Percentiles rank a stretch among this genome's conserved stretches.
Conservation (phyloP, 2,329 filamentous ascomycete genomes). For the Verticillium zaregamsianum region DNA sequence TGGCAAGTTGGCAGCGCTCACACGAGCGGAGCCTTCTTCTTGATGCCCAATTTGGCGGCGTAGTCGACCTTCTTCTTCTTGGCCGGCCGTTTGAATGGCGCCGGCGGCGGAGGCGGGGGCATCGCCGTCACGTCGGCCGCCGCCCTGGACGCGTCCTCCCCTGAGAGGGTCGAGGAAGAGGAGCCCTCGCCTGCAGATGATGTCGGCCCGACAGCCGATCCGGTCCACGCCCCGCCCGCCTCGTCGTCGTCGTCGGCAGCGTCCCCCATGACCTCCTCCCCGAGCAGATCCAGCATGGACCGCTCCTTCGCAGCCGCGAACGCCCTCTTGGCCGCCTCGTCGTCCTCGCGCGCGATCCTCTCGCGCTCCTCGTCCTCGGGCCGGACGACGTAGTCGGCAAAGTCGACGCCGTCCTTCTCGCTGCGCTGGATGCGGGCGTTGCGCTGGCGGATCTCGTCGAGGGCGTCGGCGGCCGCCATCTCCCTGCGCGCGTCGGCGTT, state of each 20-base stretch:
- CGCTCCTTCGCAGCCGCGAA: slow-evolving; percentile 63
- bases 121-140: slow-evolving; percentile 22
- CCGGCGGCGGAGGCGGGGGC: slow-evolving; percentile 37
- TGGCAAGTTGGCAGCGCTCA: slow-evolving; percentile 19
- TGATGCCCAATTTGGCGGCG: slow-evolving; percentile 72
- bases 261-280: slow-evolving; percentile 37
- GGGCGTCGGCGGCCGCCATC: slow-evolving; percentile 92
- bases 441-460: slow-evolving; percentile 89
- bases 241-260: slow-evolving; percentile 3
- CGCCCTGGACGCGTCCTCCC: slow-evolving; percentile 13
- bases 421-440: slow-evolving; percentile 85
- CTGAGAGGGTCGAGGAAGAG: slow-evolving; percentile 14
- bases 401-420: slow-evolving; percentile 62
- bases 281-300: slow-evolving; percentile 38
- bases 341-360: slow-evolving; percentile 74
- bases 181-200: not conserved
- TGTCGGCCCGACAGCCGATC: slow-evolving; percentile 3
- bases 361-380: slow-evolving; percentile 55
- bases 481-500: slow-evolving; percentile 88
- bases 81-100: slow-evolving; percentile 64
- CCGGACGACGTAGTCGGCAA: slow-evolving; percentile 48
- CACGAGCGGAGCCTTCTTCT: slow-evolving; percentile 68
- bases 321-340: slow-evolving; percentile 72
- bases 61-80: slow-evolving; percentile 87
- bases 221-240: not conserved